Evolutionary conservation across 495 filamentous ascomycete genomes (phyloP).

Genomic region (Aspergillus panamensis): DNA sequence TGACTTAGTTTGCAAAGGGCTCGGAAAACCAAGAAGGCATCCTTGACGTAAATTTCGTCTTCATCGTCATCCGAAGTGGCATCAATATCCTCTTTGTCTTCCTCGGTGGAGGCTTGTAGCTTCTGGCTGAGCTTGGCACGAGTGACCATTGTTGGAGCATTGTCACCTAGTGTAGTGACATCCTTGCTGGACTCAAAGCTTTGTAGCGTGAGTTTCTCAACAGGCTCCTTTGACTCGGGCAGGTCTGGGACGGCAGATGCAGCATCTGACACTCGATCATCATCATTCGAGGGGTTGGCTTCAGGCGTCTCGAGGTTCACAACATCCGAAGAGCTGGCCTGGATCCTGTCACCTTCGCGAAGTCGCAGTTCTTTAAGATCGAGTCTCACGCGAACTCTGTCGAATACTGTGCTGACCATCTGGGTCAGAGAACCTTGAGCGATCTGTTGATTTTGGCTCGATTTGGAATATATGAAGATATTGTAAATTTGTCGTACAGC

Average conservation of each 20-base stretch:
- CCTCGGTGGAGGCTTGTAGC: constrained; percentile 52
- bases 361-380: constrained; percentile 75
- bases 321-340: constrained; percentile 31
- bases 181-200: constrained; percentile 95
- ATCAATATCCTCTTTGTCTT: constrained; percentile 46
- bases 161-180: constrained; percentile 84
- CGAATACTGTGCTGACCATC: constrained; percentile 98
- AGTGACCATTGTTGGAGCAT: constrained; percentile 88
- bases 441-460: constrained; percentile 87
- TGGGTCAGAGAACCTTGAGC: constrained; percentile 96
- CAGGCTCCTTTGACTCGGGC: constrained; percentile 56
- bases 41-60: constrained; percentile 93
- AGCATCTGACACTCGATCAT: constrained; percentile 46
- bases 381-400: constrained; percentile 82
- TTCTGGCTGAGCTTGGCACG: constrained; percentile 60
- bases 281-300: constrained; percentile 35
- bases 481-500: constrained; percentile 99
- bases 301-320: constrained; percentile 38
- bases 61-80: constrained; percentile 75
- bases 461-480: constrained; percentile 92
- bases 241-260: constrained; percentile 51
- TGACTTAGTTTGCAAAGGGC: constrained; percentile 97
- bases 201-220: constrained; percentile 86
- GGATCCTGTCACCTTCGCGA: constrained; percentile 40
- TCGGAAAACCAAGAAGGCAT: constrained; percentile 94